These are phyloP conservation scores for Silene latifolia DNA, from an alignment of 148 eudicot genomes.

Conservation along the genomic window DNA sequence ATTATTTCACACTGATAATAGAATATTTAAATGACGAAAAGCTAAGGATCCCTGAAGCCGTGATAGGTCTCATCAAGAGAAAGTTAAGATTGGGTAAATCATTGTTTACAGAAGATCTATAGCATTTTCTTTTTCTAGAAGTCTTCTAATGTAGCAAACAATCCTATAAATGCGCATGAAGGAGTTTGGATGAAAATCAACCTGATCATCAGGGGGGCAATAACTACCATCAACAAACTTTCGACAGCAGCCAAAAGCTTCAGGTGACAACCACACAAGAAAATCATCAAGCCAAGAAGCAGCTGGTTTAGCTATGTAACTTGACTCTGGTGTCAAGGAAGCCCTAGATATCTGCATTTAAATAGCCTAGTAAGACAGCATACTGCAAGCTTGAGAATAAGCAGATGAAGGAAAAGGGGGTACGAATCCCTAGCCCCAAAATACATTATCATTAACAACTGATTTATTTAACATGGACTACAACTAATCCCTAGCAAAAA, in stretches of 20 bases:
- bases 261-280: constrained; percentile 79
- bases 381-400: background rate
- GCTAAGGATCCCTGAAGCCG: background rate
- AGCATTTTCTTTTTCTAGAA: background rate
- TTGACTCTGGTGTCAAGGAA: constrained; percentile 52
- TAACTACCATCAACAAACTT: constrained; percentile 57
- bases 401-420: background rate
- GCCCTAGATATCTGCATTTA: constrained; percentile 64
- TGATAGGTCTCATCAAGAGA: background rate
- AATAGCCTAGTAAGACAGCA: background rate
- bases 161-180: background rate
- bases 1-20: no score
- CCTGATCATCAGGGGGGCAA: constrained; percentile 85
- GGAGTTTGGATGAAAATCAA: constrained; percentile 23
- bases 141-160: background rate
- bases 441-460: background rate
- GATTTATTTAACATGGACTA: background rate
- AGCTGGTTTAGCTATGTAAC: constrained; percentile 70
- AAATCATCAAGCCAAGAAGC: constrained; percentile 85
- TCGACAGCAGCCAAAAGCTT: constrained; percentile 78
- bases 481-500: background rate
- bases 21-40: background rate
- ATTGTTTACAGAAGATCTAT: background rate
- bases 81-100: background rate
- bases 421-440: background rate